phyloP scores from a whole-genome alignment of 2,329 filamentous ascomycete genomes.

The Arthrinium phaeospermum region DNA sequence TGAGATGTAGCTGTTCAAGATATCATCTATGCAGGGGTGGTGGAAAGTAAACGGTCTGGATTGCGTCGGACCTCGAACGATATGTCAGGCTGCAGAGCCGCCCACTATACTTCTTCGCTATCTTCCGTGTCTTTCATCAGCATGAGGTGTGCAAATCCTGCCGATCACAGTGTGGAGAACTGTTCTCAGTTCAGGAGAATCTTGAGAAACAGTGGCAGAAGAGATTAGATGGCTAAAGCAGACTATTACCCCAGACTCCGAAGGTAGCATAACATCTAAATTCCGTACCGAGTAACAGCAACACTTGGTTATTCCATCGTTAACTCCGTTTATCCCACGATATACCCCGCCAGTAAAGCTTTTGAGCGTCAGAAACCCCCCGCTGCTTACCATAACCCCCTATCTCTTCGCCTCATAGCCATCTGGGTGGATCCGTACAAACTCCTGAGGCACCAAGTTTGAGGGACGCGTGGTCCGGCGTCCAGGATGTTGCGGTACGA shows the following conservation, averaged over 20 bases:
- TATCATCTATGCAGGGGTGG: neutral
- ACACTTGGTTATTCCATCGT: neutral
- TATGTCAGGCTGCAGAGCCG: neutral
- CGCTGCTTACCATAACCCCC: too few species aligned
- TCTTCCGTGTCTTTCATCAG: neutral
- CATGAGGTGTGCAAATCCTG: neutral
- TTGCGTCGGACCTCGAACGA: neutral
- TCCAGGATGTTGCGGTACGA: constrained; percentile 13
- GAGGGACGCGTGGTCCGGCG: constrained; percentile 22
- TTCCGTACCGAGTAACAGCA: neutral
- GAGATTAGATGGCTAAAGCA: too few species aligned
- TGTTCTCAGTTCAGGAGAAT: neutral
- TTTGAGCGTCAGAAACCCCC: too few species aligned
- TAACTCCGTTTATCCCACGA: neutral
- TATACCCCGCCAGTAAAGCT: too few species aligned
- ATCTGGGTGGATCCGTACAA: constrained; percentile 21
- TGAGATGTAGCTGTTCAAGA: neutral
- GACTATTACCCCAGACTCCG: neutral
- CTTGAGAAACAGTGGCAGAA: neutral
- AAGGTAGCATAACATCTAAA: neutral
- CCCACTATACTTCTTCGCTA: neutral
- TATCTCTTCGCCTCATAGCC: neutral
- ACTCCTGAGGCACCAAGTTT: constrained; percentile 21
- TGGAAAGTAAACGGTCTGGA: neutral
- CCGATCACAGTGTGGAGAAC: neutral